phyloP scores from a whole-genome alignment of 2,329 filamentous ascomycete genomes.

The Epicoccum nigrum region DNA sequence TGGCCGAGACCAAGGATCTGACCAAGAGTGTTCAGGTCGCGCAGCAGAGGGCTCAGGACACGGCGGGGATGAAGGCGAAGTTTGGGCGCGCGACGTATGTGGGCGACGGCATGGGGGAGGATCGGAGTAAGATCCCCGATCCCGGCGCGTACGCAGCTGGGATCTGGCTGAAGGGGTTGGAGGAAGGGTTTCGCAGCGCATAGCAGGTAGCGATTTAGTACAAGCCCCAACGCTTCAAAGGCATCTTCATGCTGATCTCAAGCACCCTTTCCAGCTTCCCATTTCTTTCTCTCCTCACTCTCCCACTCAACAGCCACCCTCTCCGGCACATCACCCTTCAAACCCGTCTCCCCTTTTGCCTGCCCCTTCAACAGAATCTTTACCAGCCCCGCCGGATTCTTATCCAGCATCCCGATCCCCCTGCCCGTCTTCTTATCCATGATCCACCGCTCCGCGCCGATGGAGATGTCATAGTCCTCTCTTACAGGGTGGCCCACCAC shows the following conservation, averaged over 20 bases:
- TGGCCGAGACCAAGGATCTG: conserved; percentile 69
- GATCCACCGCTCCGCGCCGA: conserved; percentile 7
- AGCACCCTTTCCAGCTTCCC: not conserved
- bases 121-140: conserved; percentile 61
- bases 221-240: no score
- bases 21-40: conserved; percentile 76
- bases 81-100: conserved; percentile 84
- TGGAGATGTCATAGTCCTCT: conserved; percentile 10
- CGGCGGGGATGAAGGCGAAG: conserved; percentile 88
- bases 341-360: conserved; percentile 1
- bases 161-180: conserved; percentile 74
- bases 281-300: not conserved
- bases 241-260: not conserved
- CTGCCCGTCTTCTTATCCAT: conserved; percentile 9
- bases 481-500: conserved; percentile 4
- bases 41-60: conserved; percentile 75
- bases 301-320: conserved; percentile 1
- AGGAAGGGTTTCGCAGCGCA: conserved; percentile 23
- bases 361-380: conserved; percentile 8
- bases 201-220: not conserved
- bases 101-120: conserved; percentile 68
- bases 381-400: conserved; percentile 3
- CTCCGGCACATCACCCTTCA: conserved; percentile 1
- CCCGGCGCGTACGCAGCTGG: conserved; percentile 78
- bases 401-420: conserved; percentile 1